phyloP scores from a whole-genome alignment of 495 filamentous ascomycete genomes.

The Aspergillus biplanus region DNA sequence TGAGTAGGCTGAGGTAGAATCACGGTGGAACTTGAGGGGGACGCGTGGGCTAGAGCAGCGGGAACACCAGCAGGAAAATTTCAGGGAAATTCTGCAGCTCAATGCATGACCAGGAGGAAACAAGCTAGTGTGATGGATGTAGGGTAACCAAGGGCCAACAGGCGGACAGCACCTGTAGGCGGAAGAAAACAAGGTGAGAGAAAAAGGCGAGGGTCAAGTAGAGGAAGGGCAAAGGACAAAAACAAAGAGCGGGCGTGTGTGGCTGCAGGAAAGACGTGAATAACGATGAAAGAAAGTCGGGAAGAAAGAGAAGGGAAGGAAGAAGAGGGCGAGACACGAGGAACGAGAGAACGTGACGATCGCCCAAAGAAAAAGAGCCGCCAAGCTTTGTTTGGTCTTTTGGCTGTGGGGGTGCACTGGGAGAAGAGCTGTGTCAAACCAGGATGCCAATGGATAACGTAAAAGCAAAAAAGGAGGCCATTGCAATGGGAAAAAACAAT shows the following conservation, averaged over 20 bases:
- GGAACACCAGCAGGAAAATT: constrained; percentile 6
- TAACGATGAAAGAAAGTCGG: background rate
- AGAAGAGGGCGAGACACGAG: constrained; percentile 18
- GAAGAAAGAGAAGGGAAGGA: constrained; percentile 8
- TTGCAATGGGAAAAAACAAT: background rate
- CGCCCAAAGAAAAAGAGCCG: constrained; percentile 20
- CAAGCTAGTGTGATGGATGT: background rate
- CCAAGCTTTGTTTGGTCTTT: constrained; percentile 29
- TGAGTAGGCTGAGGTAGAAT: constrained; percentile 6
- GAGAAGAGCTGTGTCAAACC: background rate
- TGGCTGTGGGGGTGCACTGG: constrained; percentile 7
- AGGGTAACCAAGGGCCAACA: background rate
- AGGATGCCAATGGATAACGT: background rate
- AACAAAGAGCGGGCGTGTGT: background rate
- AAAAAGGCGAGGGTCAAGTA: background rate
- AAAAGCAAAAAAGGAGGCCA: background rate
- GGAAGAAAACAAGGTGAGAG: constrained; percentile 2
- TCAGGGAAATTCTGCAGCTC: constrained; percentile 25
- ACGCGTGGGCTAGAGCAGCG: constrained; percentile 23
- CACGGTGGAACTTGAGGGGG: constrained; percentile 14
- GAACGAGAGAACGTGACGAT: constrained; percentile 27
- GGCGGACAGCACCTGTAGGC: background rate
- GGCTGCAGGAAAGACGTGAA: constrained; percentile 7
- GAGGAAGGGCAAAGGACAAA: constrained; percentile 2
- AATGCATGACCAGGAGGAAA: constrained; percentile 27